Percentiles rank a stretch among this genome's conserved stretches.
phyloP scores from a whole-genome alignment of 2,329 filamentous ascomycete genomes.

The Drechslera avenae region DNA sequence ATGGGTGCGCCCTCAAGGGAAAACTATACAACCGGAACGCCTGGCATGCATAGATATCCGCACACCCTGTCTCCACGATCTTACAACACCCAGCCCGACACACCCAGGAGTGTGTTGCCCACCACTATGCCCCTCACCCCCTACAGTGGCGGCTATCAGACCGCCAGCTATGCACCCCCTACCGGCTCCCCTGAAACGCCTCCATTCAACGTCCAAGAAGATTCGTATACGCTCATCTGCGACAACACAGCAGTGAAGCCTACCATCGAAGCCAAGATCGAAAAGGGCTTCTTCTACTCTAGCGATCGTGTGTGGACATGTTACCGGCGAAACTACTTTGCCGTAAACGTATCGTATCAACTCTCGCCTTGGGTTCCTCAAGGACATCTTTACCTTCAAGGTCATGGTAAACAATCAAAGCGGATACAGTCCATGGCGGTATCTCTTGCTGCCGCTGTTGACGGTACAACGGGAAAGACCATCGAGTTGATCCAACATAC shows the following conservation, averaged over 20 bases:
- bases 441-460: slow-evolving; percentile 81
- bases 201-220: slow-evolving; percentile 54
- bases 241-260: slow-evolving; percentile 66
- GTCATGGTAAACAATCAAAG: slow-evolving; percentile 52
- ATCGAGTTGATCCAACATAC: slow-evolving; percentile 91
- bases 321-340: slow-evolving; percentile 90
- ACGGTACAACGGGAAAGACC: slow-evolving; percentile 73
- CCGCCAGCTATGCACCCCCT: slow-evolving; percentile 27
- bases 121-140: slow-evolving; percentile 38
- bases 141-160: slow-evolving; percentile 27
- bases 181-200: slow-evolving; percentile 42
- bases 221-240: slow-evolving; percentile 67
- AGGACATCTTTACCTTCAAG: slow-evolving; percentile 63
- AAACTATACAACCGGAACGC: slow-evolving; percentile 52
- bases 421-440: slow-evolving; percentile 78
- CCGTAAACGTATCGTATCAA: slow-evolving; percentile 78
- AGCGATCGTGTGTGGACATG: slow-evolving; percentile 87
- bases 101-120: slow-evolving; percentile 43
- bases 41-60: slow-evolving; percentile 43
- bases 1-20: slow-evolving; percentile 50
- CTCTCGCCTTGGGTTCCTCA: slow-evolving; percentile 67
- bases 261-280: slow-evolving; percentile 78
- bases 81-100: slow-evolving; percentile 45
- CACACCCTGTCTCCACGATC: slow-evolving; percentile 46
- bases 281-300: slow-evolving; percentile 83